phyloP scores from a whole-genome alignment of 2,329 filamentous ascomycete genomes.

The Ceratocystis albifundus region DNA sequence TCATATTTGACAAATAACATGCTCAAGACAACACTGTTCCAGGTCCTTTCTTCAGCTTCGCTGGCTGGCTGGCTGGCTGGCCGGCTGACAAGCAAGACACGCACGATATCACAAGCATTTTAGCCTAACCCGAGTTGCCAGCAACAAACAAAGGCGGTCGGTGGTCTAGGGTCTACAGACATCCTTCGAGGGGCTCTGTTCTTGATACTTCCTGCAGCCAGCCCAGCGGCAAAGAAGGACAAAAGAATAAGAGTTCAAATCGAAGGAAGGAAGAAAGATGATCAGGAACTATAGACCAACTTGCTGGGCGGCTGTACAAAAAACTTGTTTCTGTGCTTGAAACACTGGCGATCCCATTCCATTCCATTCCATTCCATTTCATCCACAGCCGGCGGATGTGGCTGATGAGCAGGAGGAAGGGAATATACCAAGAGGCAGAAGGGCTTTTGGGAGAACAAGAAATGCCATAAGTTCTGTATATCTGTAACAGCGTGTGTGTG shows the following conservation, averaged over 20 bases:
- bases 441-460: neutral
- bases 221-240: neutral
- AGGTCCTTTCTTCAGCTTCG: too few species aligned
- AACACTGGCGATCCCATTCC: slow-evolving; percentile 7
- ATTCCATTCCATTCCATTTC: slow-evolving; percentile 5
- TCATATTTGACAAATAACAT: too few species aligned
- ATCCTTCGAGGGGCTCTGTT: too few species aligned
- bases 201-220: too few species aligned
- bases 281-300: neutral
- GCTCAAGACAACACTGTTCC: too few species aligned
- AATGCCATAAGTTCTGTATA: too few species aligned
- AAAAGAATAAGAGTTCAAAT: neutral
- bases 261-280: neutral
- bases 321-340: slow-evolving; percentile 5
- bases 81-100: too few species aligned
- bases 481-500: neutral
- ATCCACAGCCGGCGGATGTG: neutral
- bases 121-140: too few species aligned
- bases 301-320: neutral
- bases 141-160: too few species aligned
- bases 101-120: too few species aligned
- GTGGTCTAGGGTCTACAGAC: too few species aligned
- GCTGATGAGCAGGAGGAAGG: neutral
- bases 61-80: too few species aligned
- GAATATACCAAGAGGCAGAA: neutral